Evolutionary conservation across 208 protist species (phyloP), one percentile per base, ranked within the genome.

Genomic region (Trypanosoma scelopori): DNA sequence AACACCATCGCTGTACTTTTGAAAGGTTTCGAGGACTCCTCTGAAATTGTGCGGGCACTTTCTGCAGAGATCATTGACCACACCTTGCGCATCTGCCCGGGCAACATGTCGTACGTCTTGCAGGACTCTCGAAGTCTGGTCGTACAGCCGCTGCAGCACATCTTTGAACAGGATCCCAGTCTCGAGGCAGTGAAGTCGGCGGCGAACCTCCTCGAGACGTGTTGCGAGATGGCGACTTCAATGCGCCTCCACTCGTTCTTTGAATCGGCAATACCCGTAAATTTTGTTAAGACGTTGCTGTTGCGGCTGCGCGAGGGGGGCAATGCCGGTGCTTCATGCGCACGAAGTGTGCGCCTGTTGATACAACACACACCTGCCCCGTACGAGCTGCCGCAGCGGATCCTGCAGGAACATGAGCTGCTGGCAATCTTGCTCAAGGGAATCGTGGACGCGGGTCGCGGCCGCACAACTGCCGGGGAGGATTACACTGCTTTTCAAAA

Each of bases 401-500:
- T 68, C 13, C 37, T 68, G 35, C 41, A 52, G 1, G 51, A 68
- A 11, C n/a, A 22, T 0, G 62, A 57, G 27, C 22, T 47, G 7
- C 42, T 57, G 22, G 52, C 49, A 9, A 42, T 57, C 5, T 32
- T 71, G n/a, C 43, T 71, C 42, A 71, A 71, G 43, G 48, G 27
- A 27, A 65, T 71, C 27, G 50, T 71, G 5, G 65, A 71, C n/a
- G 65, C 65, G 25, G 62, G 62, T 9, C 50, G 62, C 28, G 62
- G 62, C 20, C 41, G 52, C 23, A 45, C 43, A 22, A 45, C 52
- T 20, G n/a, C 35, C 11, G 62, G 62, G n/a, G 50, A 60, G 27
- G 62, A 68, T 32, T 68, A 37, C 37, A 41, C 52, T 22, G 16
- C 55, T 12, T 64, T 71, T 58, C 50, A 71, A 39, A 58, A 52